Evolutionary conservation across 2,329 filamentous ascomycete genomes (phyloP).

Genomic region (Penicillium sp.): DNA sequence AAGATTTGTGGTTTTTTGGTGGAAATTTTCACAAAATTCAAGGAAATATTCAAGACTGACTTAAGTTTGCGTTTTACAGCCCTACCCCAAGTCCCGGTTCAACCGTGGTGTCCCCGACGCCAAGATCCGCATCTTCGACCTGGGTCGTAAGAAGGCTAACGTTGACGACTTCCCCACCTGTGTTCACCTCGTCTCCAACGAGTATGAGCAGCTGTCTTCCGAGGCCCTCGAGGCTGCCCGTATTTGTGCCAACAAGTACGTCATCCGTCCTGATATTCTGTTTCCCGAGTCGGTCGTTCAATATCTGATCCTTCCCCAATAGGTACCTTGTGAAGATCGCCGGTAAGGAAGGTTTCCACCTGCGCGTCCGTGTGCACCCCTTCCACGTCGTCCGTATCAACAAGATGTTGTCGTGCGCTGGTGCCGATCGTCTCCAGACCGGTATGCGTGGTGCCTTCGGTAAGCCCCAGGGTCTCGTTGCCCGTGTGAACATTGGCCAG

Average conservation of each 20-base stretch:
- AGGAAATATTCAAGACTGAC: constrained; percentile 19
- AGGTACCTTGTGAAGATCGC: constrained; percentile 65
- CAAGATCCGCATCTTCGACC: constrained; percentile 95
- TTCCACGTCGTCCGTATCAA: constrained; percentile 99
- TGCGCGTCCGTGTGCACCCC: constrained; percentile 81
- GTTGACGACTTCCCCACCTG: constrained; percentile 99
- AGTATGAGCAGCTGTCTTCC: constrained; percentile 99
- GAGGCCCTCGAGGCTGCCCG: constrained; percentile 99
- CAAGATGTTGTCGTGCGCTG: constrained; percentile 99
- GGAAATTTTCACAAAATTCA: not conserved
- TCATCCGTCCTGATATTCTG: not conserved
- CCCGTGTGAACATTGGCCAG: constrained; percentile 99
- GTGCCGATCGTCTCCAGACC: constrained; percentile 99
- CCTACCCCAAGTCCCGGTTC: constrained; percentile 99
- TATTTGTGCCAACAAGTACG: constrained; percentile 99
- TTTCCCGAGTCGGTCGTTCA: not conserved
- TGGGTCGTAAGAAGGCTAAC: constrained; percentile 95
- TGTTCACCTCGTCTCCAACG: constrained; percentile 99
- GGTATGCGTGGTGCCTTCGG: constrained; percentile 99
- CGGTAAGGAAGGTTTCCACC: constrained; percentile 68
- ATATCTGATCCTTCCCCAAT: constrained; percentile 6
- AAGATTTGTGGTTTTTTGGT: not conserved
- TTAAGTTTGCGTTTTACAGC: constrained; percentile 48
- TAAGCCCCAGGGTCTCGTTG: constrained; percentile 98
- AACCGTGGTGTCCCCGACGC: constrained; percentile 93